Percentiles rank a stretch among this genome's conserved stretches.
These are phyloP conservation scores for Chloranthus sessilifolius DNA, from an alignment of 164 flowering plant genomes.

Conservation along the genomic window DNA sequence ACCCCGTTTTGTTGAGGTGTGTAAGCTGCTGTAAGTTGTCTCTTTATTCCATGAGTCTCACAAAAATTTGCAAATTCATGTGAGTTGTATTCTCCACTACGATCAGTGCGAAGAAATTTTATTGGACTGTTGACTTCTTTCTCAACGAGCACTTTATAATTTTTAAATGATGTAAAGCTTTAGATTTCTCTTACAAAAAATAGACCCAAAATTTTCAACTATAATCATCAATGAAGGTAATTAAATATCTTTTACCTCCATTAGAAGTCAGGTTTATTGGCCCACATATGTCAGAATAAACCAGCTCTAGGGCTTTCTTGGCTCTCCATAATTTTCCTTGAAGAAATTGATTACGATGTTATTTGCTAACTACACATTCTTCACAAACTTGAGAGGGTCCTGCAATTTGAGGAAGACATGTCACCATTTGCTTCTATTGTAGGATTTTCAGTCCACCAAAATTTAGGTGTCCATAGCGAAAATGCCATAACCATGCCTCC, in stretches of 20 bases:
- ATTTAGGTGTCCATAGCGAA: neutral
- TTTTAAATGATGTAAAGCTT: too few relatives aligned
- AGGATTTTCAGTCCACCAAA: neutral
- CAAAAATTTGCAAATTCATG: too few relatives aligned
- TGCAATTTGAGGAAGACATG: neutral
- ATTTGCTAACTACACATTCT: neutral
- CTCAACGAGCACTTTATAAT: too few relatives aligned
- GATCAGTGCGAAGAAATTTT: too few relatives aligned
- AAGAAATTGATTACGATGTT: too few relatives aligned
- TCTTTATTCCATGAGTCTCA: neutral
- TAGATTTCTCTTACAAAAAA: too few relatives aligned
- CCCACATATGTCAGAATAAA: neutral
- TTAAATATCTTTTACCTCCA: conserved; percentile 3
- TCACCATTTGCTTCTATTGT: neutral
- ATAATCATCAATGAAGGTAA: conserved; percentile 4
- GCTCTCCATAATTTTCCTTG: too few relatives aligned
- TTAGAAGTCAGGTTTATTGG: neutral
- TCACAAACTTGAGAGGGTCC: neutral
- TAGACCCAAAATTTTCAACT: too few relatives aligned
- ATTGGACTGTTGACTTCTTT: too few relatives aligned
- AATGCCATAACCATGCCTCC: too few relatives aligned
- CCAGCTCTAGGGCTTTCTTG: neutral
- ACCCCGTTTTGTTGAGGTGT: neutral
- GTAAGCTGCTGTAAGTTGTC: neutral
- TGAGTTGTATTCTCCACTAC: too few relatives aligned